A percentile compares a stretch with the other conserved stretches of the same genome.
phyloP scores from a whole-genome alignment of 345 rosid genomes.

The Euphorbia pulcherrima region DNA sequence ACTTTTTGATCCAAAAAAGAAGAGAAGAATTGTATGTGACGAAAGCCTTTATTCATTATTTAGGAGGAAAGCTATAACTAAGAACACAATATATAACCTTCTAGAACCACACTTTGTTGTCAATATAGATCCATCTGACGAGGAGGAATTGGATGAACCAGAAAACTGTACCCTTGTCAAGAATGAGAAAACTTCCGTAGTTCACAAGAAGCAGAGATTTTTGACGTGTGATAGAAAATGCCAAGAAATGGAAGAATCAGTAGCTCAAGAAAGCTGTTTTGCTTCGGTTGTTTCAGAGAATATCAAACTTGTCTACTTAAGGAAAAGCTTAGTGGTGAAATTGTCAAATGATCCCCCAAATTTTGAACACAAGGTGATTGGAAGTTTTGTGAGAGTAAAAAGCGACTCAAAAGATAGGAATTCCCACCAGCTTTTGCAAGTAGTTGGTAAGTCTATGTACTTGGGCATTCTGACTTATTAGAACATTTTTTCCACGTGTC shows the following conservation, averaged over 20 bases:
- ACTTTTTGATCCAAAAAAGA: slow-evolving; percentile 32
- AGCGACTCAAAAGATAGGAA: slow-evolving; percentile 26
- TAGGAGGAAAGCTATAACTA: slow-evolving; percentile 33
- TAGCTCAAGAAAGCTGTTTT: slow-evolving; percentile 30
- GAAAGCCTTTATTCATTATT: slow-evolving; percentile 41
- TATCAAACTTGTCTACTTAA: slow-evolving; percentile 49
- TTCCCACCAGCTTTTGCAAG: slow-evolving; percentile 27
- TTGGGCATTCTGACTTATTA: neutral
- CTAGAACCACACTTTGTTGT: slow-evolving; percentile 35
- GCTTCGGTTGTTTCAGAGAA: slow-evolving; percentile 45
- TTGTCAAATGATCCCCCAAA: slow-evolving; percentile 30
- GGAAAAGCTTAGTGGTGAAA: slow-evolving; percentile 44
- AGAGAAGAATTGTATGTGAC: slow-evolving; percentile 36
- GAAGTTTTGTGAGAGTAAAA: slow-evolving; percentile 58
- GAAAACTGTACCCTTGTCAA: slow-evolving; percentile 17
- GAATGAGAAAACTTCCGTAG: slow-evolving; percentile 9
- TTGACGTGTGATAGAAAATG: slow-evolving; percentile 3
- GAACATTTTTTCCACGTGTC: neutral
- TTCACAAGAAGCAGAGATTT: slow-evolving; percentile 33
- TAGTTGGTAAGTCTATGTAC: slow-evolving; percentile 18
- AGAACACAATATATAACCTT: slow-evolving; percentile 28
- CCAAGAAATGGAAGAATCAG: slow-evolving; percentile 19
- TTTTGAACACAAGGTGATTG: slow-evolving; percentile 42
- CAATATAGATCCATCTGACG: slow-evolving; percentile 30
- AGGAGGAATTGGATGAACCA: slow-evolving; percentile 18